Percentiles rank a stretch among this genome's conserved stretches.
These are phyloP conservation scores for Coemansia asiatica DNA, from an alignment of 192 early-diverging fungal species.

Conservation along the genomic window DNA sequence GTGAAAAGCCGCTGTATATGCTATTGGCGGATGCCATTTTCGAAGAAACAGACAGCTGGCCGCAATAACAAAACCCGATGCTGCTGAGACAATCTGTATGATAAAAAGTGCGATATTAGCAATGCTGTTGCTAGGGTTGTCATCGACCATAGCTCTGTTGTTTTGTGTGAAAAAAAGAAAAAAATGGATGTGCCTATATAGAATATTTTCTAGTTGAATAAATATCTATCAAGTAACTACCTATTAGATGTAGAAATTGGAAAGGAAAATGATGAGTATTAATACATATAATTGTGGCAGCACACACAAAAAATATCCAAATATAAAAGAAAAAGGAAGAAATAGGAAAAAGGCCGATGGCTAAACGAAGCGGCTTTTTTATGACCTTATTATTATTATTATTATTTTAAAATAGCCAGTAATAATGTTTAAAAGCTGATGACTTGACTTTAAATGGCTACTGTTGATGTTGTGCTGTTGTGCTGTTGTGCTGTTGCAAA, in stretches of 20 bases:
- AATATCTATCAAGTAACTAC: neutral
- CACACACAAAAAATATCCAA: neutral
- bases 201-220: too few species aligned
- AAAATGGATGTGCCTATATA: neutral
- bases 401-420: constrained; percentile 9
- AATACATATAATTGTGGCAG: neutral
- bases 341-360: neutral
- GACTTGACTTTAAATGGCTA: neutral
- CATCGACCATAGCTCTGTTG: constrained; percentile 24
- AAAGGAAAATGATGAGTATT: too few species aligned
- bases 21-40: constrained; percentile 48
- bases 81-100: constrained; percentile 45
- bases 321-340: constrained; percentile 10
- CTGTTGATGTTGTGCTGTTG: neutral
- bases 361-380: neutral
- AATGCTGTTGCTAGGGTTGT: constrained; percentile 28
- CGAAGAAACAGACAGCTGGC: constrained; percentile 47
- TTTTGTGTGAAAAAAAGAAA: neutral
- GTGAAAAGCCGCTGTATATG: constrained; percentile 49
- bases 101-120: constrained; percentile 46
- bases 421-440: neutral
- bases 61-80: constrained; percentile 38
- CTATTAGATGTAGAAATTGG: neutral
- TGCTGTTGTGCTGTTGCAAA: neutral
- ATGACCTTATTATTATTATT: neutral